These are phyloP conservation scores for Psilocybe sp. DNA, from an alignment of 768 basidiomycete genomes.

Conservation along the genomic window DNA sequence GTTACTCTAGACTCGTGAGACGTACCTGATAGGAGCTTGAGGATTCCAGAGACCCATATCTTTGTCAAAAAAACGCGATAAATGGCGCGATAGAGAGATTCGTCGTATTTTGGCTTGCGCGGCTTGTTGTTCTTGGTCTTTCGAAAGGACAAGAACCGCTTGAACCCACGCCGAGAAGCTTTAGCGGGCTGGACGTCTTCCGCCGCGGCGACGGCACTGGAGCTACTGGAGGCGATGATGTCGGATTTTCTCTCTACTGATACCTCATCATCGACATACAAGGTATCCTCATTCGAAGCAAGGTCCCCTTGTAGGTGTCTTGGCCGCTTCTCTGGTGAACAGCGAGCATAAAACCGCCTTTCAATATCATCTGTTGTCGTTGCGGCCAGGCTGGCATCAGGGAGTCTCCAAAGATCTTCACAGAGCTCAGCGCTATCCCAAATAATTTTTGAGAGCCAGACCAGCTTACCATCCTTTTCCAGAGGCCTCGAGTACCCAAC, in stretches of 20 bases:
- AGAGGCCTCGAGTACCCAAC: slow-evolving; percentile 62
- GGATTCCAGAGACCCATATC: slow-evolving; percentile 46
- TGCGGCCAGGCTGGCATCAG: slow-evolving; percentile 32
- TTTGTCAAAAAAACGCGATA: slow-evolving; percentile 43
- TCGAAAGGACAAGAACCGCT: neutral
- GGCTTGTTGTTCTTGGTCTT: too few relatives aligned
- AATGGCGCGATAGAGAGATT: slow-evolving; percentile 48
- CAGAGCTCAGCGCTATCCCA: too few relatives aligned
- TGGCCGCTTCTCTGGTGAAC: slow-evolving; percentile 48
- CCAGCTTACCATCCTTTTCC: too few relatives aligned
- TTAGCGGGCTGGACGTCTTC: slow-evolving; percentile 1
- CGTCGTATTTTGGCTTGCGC: slow-evolving; percentile 36
- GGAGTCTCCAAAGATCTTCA: slow-evolving; percentile 60
- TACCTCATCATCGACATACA: too few relatives aligned
- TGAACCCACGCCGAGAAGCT: neutral
- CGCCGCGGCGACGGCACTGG: too few relatives aligned
- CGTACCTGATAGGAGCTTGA: slow-evolving; percentile 44
- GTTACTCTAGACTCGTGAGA: neutral
- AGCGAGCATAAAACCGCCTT: slow-evolving; percentile 45
- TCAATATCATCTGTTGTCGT: slow-evolving; percentile 41
- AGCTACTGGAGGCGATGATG: too few relatives aligned
- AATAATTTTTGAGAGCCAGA: too few relatives aligned
- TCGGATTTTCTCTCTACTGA: too few relatives aligned
- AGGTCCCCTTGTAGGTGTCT: too few relatives aligned
- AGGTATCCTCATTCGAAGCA: too few relatives aligned